These are phyloP conservation scores for Cavenderia fasciculata DNA, from an alignment of 78 protist species.

Conservation along the genomic window DNA sequence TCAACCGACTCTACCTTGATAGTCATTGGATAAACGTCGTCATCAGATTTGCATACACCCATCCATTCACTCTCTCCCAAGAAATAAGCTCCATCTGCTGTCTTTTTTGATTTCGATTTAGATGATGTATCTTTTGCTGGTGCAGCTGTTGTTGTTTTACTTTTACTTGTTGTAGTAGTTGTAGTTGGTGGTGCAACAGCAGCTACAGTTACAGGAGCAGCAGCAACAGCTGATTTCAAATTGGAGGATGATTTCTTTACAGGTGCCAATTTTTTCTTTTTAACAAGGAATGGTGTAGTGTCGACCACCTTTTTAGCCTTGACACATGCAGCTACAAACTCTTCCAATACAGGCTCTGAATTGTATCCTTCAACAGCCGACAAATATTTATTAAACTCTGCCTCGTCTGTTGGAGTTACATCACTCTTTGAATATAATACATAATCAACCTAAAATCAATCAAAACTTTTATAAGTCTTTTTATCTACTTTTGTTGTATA, in stretches of 20 bases:
- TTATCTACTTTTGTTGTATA: too few relatives aligned
- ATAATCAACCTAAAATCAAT: too few relatives aligned
- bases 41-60: constrained; percentile 37
- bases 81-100: neutral
- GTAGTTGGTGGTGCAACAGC: neutral
- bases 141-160: neutral
- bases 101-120: neutral
- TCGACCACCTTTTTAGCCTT: constrained; percentile 10
- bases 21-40: constrained; percentile 24
- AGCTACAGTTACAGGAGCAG: neutral
- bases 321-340: constrained; percentile 12
- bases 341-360: neutral
- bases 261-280: too few relatives aligned
- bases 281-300: constrained; percentile 5
- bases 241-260: neutral
- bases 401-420: constrained; percentile 5
- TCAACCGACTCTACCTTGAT: constrained; percentile 22
- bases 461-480: too few relatives aligned
- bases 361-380: neutral
- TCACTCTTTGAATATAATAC: too few relatives aligned
- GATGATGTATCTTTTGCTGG: neutral
- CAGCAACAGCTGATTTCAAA: neutral
- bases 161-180: neutral
- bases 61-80: constrained; percentile 53
- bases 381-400: constrained; percentile 14